Evolutionary conservation across 345 rosid species (phyloP), one percentile per base, ranked within the genome.

Genomic region (Citrus cavaleriei): DNA sequence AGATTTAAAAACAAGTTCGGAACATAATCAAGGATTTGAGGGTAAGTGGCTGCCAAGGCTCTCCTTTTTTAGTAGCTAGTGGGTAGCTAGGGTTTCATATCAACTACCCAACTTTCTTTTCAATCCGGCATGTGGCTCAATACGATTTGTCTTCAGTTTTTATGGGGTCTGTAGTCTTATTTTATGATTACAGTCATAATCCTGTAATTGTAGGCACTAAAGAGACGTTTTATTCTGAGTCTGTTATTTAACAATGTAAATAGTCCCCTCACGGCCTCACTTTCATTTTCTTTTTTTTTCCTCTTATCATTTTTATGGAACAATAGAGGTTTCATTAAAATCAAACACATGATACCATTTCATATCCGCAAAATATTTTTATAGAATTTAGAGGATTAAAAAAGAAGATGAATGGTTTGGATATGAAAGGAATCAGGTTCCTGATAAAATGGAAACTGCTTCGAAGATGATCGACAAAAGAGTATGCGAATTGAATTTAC

Each of bases 381-480:
- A 54, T n/a, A 57, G 59, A 27, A 60, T 1, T 77, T 27, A 3
- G 46, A 28, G 27, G 58, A 61, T 73, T 68, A 64, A 35, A 4
- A 38, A 18, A 62, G 79, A 66, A 78, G 80, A 3, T 75, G 73
- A 1, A 10, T 1, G 72, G 57, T 49, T 51, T 35, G 57, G 55
- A 22, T 18, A 58, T 35, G 18, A 66, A 51, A 60, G 73, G 85
- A 74, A 85, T 82, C 80, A 54, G 81, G 38, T 79, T 82, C 81
- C 46, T 59, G 25, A 70, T 70, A 58, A 75, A 46, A 67, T 58
- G 42, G 73, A 67, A 68, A 72, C 57, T 55, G 57, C 71, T 42
- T 16, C 25, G 61, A 16, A 69, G 28, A 32, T 63, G 64, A 69
- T 63, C 55, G 63, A 35, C 54, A 71, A 32, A 74, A 74, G 72